phyloP scores from a whole-genome alignment of 2,329 filamentous ascomycete genomes.

The Penicillium sp. region DNA sequence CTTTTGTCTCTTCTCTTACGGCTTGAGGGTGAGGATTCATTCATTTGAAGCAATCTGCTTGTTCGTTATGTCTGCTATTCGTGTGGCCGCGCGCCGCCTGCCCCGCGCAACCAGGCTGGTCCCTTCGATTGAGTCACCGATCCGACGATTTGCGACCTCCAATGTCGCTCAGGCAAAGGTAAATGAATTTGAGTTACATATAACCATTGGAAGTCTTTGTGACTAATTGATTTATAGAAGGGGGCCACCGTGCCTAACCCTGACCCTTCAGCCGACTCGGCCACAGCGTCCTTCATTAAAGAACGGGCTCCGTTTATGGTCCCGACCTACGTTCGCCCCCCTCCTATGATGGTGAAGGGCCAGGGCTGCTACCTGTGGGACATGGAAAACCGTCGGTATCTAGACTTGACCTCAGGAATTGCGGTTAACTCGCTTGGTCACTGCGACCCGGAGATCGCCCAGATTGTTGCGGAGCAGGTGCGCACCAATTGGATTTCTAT shows the following conservation, averaged over 20 bases:
- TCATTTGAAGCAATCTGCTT: neutral
- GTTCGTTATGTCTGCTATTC: constrained; percentile 32
- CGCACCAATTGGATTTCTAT: constrained; percentile 9
- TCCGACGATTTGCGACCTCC: constrained; percentile 34
- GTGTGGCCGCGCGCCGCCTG: constrained; percentile 36
- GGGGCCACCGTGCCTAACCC: constrained; percentile 61
- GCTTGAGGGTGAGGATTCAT: neutral
- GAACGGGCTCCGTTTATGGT: constrained; percentile 88
- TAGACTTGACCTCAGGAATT: constrained; percentile 95
- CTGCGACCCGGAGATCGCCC: constrained; percentile 74
- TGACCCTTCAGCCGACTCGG: constrained; percentile 71
- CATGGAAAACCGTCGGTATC: constrained; percentile 80
- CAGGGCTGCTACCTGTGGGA: constrained; percentile 89
- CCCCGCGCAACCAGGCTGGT: constrained; percentile 32
- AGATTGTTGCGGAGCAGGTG: constrained; percentile 76
- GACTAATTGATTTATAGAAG: constrained; percentile 35
- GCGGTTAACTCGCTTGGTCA: constrained; percentile 93
- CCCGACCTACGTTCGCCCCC: constrained; percentile 86
- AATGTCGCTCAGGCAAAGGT: constrained; percentile 29
- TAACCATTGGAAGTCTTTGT: neutral
- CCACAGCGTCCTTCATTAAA: constrained; percentile 71
- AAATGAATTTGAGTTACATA: neutral
- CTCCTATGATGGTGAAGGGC: constrained; percentile 85
- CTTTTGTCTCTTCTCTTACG: constrained; percentile 14
- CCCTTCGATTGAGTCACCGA: constrained; percentile 32